These are phyloP conservation scores for Penicillium sp. DNA, from an alignment of 2,329 filamentous ascomycete species.

Conservation along the genomic window DNA sequence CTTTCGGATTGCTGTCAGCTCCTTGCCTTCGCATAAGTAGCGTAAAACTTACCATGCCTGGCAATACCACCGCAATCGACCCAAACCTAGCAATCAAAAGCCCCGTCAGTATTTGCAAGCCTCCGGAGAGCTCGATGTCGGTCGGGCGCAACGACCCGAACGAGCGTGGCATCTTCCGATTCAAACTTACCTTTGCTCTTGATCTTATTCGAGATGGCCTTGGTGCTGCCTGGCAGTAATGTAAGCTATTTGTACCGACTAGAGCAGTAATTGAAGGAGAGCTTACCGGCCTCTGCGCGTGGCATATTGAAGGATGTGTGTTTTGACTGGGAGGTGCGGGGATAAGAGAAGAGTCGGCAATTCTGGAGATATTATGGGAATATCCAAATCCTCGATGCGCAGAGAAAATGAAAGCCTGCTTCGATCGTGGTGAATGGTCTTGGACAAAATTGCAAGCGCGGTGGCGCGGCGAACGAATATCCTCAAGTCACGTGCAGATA, in stretches of 20 bases:
- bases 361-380: neutral
- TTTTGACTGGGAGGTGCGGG: neutral
- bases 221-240: slow-evolving; percentile 41
- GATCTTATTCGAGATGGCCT: slow-evolving; percentile 86
- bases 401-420: neutral
- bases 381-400: neutral
- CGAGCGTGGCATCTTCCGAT: neutral
- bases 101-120: neutral
- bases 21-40: too few species aligned
- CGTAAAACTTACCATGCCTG: neutral
- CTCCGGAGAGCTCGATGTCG: neutral
- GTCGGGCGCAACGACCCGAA: neutral
- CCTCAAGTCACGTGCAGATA: neutral
- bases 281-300: slow-evolving; percentile 83
- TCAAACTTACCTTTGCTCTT: slow-evolving; percentile 52
- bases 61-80: slow-evolving; percentile 90
- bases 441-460: neutral
- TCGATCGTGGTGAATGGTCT: neutral
- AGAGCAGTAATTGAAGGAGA: neutral
- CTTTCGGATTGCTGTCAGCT: neutral
- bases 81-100: slow-evolving; percentile 55
- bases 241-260: neutral
- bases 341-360: neutral
- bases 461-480: neutral
- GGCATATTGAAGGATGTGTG: slow-evolving; percentile 64